Conservation (phyloP, 306 rosid species). For the Oemleria cerasiformis region DNA sequence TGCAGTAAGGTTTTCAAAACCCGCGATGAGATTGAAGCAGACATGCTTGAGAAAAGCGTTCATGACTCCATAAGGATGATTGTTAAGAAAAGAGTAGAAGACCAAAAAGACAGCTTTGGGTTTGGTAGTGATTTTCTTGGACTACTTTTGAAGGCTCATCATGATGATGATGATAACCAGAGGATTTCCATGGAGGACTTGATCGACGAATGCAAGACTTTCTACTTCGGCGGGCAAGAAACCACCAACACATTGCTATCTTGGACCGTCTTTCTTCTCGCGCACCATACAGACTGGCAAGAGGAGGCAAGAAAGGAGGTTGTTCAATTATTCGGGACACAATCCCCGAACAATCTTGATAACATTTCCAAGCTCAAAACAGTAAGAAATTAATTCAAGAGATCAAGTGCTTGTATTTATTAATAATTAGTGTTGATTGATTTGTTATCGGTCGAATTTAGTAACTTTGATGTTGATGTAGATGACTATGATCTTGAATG, state of each 20-base stretch:
- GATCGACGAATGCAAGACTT: constrained; percentile 37
- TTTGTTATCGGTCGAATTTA: not conserved
- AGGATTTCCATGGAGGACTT: constrained; percentile 23
- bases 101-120: constrained; percentile 13
- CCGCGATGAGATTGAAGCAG: constrained; percentile 9
- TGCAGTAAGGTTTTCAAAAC: constrained; percentile 15
- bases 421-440: not conserved
- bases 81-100: constrained; percentile 10
- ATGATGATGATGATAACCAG: constrained; percentile 17
- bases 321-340: constrained; percentile 9
- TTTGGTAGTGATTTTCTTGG: constrained; percentile 33
- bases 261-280: constrained; percentile 29
- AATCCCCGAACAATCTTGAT: constrained; percentile 15
- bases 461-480: not conserved
- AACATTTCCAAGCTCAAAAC: constrained; percentile 16
- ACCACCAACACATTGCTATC: constrained; percentile 29
- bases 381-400: constrained; percentile 17
- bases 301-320: constrained; percentile 38
- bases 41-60: constrained; percentile 10
- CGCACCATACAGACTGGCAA: constrained; percentile 36
- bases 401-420: too few relatives aligned
- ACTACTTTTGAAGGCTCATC: constrained; percentile 27
- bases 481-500: constrained; percentile 34
- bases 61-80: not conserved
- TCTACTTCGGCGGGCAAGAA: constrained; percentile 34